phyloP scores from a whole-genome alignment of 2,329 filamentous ascomycete species.

The Fusarium sp. region DNA sequence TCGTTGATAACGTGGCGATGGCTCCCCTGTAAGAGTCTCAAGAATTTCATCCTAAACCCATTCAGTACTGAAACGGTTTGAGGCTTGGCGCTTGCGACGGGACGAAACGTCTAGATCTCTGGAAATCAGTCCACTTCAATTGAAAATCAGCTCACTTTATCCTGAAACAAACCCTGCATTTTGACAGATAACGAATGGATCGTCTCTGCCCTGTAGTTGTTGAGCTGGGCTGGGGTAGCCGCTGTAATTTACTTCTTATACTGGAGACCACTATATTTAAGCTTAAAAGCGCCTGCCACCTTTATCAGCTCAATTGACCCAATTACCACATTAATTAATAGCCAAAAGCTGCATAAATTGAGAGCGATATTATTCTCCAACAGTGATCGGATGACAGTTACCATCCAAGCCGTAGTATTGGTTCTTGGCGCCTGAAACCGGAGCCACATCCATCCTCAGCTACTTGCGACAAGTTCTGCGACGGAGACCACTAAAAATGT shows the following conservation, averaged over 20 bases:
- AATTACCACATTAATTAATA: background rate
- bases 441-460: background rate
- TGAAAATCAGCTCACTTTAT: background rate
- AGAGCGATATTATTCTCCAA: background rate
- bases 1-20: background rate
- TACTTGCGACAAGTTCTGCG: background rate
- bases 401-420: background rate
- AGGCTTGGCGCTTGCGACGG: background rate
- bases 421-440: background rate
- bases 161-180: background rate
- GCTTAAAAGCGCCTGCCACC: background rate
- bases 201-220: background rate
- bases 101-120: constrained; percentile 1
- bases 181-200: background rate
- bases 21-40: background rate
- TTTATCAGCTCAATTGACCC: too few species aligned
- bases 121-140: background rate
- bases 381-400: too few species aligned
- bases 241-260: background rate
- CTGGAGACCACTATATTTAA: background rate
- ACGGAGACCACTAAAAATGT: background rate
- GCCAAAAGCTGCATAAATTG: background rate
- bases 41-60: background rate
- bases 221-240: background rate
- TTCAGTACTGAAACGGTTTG: background rate